These are phyloP conservation scores for Fonsecaea erecta DNA, from an alignment of 2,329 filamentous ascomycete species.

Conservation along the genomic window DNA sequence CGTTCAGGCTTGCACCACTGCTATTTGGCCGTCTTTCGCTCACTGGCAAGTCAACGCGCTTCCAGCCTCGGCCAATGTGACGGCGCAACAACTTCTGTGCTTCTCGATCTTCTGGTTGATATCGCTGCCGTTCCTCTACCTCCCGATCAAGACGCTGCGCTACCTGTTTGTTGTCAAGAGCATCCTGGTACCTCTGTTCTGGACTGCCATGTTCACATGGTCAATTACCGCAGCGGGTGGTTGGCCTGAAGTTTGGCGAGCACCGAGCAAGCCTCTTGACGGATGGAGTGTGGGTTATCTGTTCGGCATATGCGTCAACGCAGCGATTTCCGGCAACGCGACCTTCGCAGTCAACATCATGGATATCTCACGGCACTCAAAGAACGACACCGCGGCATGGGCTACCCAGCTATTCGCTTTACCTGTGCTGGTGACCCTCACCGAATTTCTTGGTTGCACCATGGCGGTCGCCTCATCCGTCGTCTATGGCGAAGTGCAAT, in stretches of 20 bases:
- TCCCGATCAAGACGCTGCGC: conserved; percentile 41
- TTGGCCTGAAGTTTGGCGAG: conserved; percentile 19
- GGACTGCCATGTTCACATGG: conserved; percentile 22
- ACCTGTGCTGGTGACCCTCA: conserved; percentile 55
- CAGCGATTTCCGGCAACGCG: conserved; percentile 24
- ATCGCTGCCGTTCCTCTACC: conserved; percentile 48
- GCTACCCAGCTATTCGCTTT: conserved; percentile 51
- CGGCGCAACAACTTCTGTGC: conserved; percentile 59
- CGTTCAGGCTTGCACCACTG: conserved; percentile 43
- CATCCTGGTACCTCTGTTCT: conserved; percentile 37
- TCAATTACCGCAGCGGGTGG: conserved; percentile 22
- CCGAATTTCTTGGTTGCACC: conserved; percentile 60
- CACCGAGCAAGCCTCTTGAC: conserved; percentile 14
- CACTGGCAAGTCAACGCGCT: conserved; percentile 58
- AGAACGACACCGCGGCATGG: conserved; percentile 42
- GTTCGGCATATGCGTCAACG: conserved; percentile 24
- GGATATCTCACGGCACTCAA: conserved; percentile 56
- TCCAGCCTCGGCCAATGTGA: conserved; percentile 57
- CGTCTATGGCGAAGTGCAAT: conserved; percentile 44
- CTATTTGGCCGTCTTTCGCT: conserved; percentile 52
- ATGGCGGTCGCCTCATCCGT: conserved; percentile 56
- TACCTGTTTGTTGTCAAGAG: conserved; percentile 38
- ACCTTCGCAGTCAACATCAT: conserved; percentile 56
- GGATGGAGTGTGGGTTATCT: conserved; percentile 16
- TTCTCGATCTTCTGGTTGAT: conserved; percentile 63